Conservation (phyloP, 2,329 filamentous ascomycete species). For the Westerdykella aurantiaca region DNA sequence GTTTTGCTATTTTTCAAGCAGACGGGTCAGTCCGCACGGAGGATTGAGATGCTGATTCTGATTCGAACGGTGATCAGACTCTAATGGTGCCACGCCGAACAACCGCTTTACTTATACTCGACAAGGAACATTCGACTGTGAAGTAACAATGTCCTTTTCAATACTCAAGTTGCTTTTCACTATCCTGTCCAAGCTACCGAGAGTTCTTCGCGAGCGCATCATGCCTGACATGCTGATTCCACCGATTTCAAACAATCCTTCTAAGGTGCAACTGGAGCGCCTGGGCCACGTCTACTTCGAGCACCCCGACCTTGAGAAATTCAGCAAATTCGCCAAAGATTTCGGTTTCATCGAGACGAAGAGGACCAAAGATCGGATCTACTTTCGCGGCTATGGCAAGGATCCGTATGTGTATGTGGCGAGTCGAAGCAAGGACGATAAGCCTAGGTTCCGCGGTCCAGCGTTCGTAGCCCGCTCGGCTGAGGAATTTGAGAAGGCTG, state of each 20-base stretch:
- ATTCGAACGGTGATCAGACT: no score
- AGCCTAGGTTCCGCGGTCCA: conserved; percentile 46
- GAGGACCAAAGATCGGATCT: conserved; percentile 32
- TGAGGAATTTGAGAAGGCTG: conserved; percentile 44
- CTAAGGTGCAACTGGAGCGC: conserved; percentile 2
- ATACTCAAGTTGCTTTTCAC: background rate
- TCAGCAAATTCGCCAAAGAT: conserved; percentile 2
- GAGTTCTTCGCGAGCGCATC: conserved; percentile 1
- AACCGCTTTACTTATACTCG: no score
- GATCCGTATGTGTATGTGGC: conserved; percentile 51
- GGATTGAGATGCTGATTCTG: no score
- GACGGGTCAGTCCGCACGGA: no score
- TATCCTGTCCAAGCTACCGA: background rate
- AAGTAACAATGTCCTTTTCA: background rate
- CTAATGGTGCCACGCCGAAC: no score
- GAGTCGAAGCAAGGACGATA: conserved; percentile 33
- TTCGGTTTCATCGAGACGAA: conserved; percentile 4
- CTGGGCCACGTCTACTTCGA: background rate
- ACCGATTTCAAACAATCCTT: conserved; percentile 1
- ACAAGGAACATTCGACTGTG: no score
- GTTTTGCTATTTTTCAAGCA: no score
- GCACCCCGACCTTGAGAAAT: conserved; percentile 3
- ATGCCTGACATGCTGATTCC: background rate
- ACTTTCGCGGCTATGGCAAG: conserved; percentile 53
- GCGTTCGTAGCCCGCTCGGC: conserved; percentile 51